These are phyloP conservation scores for Yarrowia galli DNA, from an alignment of 1,139 yeast genomes.

Conservation along the genomic window DNA sequence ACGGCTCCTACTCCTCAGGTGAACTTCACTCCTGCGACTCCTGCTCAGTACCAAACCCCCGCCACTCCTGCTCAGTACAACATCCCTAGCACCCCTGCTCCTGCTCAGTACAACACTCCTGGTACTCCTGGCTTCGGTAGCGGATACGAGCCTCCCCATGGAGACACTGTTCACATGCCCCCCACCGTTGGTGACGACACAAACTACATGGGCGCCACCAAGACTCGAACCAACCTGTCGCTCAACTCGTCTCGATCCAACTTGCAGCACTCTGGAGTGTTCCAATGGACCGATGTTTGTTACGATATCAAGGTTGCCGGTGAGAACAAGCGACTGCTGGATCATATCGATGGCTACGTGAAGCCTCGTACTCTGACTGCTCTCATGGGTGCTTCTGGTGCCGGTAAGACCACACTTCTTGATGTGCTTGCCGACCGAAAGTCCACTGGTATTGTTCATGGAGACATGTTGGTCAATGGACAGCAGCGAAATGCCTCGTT, in stretches of 20 bases:
- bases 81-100: conserved; percentile 14
- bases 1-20: conserved; percentile 55
- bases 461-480: conserved; percentile 78
- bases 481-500: conserved; percentile 70
- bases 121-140: neutral
- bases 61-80: conserved; percentile 1
- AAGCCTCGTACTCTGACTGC: conserved; percentile 80
- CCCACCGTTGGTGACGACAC: conserved; percentile 22
- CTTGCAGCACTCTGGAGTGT: conserved; percentile 54
- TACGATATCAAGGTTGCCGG: conserved; percentile 74
- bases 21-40: conserved; percentile 51
- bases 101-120: conserved; percentile 14
- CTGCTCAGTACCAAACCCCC: conserved; percentile 44
- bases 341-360: conserved; percentile 83
- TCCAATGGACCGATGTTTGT: conserved; percentile 82
- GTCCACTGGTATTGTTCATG: conserved; percentile 79
- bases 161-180: conserved; percentile 47
- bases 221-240: conserved; percentile 7
- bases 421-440: conserved; percentile 81
- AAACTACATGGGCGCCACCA: neutral
- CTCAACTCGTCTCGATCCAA: conserved; percentile 10
- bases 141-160: conserved; percentile 45
- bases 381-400: conserved; percentile 88
- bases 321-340: conserved; percentile 70
- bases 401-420: conserved; percentile 80